phyloP scores from a whole-genome alignment of 2,329 filamentous ascomycete genomes.

The Neonectria sp. region DNA sequence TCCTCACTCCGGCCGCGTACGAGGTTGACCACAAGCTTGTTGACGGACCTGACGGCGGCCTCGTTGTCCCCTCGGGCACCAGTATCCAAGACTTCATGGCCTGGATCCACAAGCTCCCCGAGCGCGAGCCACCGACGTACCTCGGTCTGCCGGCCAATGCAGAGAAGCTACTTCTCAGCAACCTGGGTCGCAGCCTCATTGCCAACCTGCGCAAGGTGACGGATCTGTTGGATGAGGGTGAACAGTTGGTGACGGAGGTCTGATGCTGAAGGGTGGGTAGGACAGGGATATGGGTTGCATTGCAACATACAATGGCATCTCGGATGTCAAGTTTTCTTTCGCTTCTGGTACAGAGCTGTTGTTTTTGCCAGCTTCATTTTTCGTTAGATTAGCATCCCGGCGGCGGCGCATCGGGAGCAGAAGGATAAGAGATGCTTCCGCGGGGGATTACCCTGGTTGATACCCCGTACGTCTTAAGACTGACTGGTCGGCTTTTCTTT shows the following conservation, averaged over 20 bases:
- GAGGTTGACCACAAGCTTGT: constrained; percentile 94
- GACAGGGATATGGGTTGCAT: neutral
- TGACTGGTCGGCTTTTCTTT: constrained; percentile 24
- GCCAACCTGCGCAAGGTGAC: constrained; percentile 87
- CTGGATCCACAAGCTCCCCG: constrained; percentile 93
- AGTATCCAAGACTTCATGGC: constrained; percentile 87
- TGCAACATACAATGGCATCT: neutral
- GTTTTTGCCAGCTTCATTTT: neutral
- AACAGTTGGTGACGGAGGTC: constrained; percentile 85
- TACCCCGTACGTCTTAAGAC: constrained; percentile 41
- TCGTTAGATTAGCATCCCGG: constrained; percentile 32
- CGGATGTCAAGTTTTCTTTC: constrained; percentile 17
- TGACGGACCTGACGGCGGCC: constrained; percentile 72
- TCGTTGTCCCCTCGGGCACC: constrained; percentile 85
- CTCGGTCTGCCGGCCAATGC: constrained; percentile 94
- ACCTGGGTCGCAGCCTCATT: constrained; percentile 88
- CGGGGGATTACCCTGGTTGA: constrained; percentile 35
- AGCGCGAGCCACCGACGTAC: constrained; percentile 96
- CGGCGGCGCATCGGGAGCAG: constrained; percentile 24
- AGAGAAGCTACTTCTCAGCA: constrained; percentile 93
- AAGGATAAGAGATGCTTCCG: constrained; percentile 14
- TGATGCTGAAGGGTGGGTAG: constrained; percentile 28
- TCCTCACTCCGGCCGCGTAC: constrained; percentile 90
- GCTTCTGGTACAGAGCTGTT: constrained; percentile 19
- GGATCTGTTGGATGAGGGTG: constrained; percentile 92